Evolutionary conservation across 1,139 yeast species (phyloP).

Genomic region (Debaryomyces psychrophilus): DNA sequence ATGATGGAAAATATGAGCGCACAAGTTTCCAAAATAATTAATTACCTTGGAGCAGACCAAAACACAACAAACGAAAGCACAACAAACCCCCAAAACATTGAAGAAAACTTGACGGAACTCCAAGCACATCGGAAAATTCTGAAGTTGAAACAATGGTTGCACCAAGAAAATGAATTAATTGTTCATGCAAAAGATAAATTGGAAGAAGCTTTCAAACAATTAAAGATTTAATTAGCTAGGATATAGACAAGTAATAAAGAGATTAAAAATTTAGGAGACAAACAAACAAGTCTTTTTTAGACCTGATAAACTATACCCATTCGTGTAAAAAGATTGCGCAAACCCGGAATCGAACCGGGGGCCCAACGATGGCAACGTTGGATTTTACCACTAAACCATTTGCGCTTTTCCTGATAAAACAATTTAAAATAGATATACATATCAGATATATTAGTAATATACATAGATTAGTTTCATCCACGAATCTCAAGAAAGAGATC

Average conservation of each 20-base stretch:
- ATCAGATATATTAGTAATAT: too few species aligned
- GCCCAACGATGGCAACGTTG: conserved; percentile 23
- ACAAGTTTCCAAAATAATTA: conserved; percentile 21
- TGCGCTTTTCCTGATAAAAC: conserved; percentile 14
- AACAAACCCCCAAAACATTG: conserved; percentile 3
- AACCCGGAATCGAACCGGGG: conserved; percentile 24
- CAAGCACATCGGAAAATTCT: conserved; percentile 22
- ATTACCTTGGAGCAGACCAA: conserved; percentile 1
- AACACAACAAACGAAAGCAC: background rate
- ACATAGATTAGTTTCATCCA: too few species aligned
- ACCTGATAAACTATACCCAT: too few species aligned
- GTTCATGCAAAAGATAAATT: conserved; percentile 19
- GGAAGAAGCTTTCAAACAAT: conserved; percentile 13
- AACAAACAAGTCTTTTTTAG: background rate
- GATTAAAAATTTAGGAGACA: background rate
- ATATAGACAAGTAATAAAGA: background rate
- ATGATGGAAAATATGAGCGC: conserved; percentile 17
- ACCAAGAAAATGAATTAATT: conserved; percentile 23
- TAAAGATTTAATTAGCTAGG: conserved; percentile 5
- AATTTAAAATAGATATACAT: background rate
- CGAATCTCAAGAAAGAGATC: too few species aligned
- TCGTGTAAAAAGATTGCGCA: conserved; percentile 17
- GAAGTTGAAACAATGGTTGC: conserved; percentile 24
- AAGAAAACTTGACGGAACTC: conserved; percentile 19
- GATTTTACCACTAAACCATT: conserved; percentile 23